Evolutionary conservation across 768 basidiomycete genomes (phyloP).

Genomic region (Trametes cinnabarina): DNA sequence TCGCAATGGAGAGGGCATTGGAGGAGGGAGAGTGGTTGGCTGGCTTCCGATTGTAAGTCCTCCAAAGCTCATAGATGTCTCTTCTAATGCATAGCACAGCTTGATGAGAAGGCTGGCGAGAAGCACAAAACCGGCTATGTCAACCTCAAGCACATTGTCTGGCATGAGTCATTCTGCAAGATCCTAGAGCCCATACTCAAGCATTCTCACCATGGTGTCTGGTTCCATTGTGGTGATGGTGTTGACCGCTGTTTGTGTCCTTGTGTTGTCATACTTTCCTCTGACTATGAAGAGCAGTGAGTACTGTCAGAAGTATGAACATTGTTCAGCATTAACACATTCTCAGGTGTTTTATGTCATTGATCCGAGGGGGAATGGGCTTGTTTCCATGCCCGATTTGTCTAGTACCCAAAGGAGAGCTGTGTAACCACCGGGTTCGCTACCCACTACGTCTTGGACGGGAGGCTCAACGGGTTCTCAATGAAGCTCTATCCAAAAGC

Average conservation of each 20-base stretch:
- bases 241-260: conserved; percentile 33
- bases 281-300: conserved; percentile 49
- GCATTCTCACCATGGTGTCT: not conserved
- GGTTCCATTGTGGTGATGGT: not conserved
- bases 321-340: too few relatives aligned
- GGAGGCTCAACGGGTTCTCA: not conserved
- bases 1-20: conserved; percentile 3
- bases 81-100: not conserved
- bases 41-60: conserved; percentile 14
- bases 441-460: not conserved
- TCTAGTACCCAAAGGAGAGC: not conserved
- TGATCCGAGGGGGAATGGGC: conserved; percentile 2
- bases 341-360: conserved; percentile 6
- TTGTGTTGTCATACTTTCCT: conserved; percentile 37
- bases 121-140: not conserved
- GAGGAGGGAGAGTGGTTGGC: conserved; percentile 9
- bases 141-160: not conserved
- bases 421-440: not conserved
- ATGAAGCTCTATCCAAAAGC: not conserved
- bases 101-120: not conserved
- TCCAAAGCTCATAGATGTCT: not conserved
- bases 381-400: conserved; percentile 5
- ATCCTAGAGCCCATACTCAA: not conserved
- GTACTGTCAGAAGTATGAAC: conserved; percentile 11
- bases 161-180: not conserved